These are phyloP conservation scores for Urochloa ruziziensis DNA, from an alignment of 176 grass and related monocot species.

Conservation along the genomic window DNA sequence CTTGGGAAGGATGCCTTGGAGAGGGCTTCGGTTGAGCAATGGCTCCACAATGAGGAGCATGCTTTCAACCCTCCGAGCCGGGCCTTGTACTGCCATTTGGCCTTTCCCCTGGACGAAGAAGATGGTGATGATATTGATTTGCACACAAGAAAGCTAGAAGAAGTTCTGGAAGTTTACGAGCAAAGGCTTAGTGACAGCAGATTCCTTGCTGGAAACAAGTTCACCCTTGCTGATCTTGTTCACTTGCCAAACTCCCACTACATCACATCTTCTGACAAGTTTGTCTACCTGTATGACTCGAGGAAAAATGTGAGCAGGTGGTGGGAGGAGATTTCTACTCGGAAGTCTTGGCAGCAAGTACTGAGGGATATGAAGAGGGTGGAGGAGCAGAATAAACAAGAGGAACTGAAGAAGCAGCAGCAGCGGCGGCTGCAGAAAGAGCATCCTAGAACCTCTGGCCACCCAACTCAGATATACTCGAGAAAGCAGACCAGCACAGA, in stretches of 20 bases:
- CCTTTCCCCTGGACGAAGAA: slow-evolving; percentile 43
- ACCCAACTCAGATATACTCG: slow-evolving; percentile 5
- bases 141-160: slow-evolving; percentile 50
- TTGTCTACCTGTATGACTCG: slow-evolving; percentile 57
- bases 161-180: slow-evolving; percentile 84
- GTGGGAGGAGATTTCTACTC: slow-evolving; percentile 60
- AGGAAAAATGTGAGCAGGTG: slow-evolving; percentile 87
- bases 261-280: slow-evolving; percentile 53
- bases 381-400: slow-evolving; percentile 24
- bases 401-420: slow-evolving; percentile 38
- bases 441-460: neutral
- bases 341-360: slow-evolving; percentile 66
- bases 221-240: slow-evolving; percentile 79
- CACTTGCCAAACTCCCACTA: slow-evolving; percentile 82
- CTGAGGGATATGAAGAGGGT: slow-evolving; percentile 29
- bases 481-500: slow-evolving; percentile 5
- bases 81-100: slow-evolving; percentile 74
- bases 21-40: slow-evolving; percentile 89
- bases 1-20: slow-evolving; percentile 78
- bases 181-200: slow-evolving; percentile 65
- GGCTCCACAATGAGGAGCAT: slow-evolving; percentile 88
- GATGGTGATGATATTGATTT: slow-evolving; percentile 33
- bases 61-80: slow-evolving; percentile 82
- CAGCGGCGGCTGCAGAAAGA: slow-evolving; percentile 25
- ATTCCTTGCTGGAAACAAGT: slow-evolving; percentile 73